A percentile compares a stretch with the other conserved stretches of the same genome.
phyloP scores from a whole-genome alignment of 805 yeast species.

The Metschnikowia lachancei region DNA sequence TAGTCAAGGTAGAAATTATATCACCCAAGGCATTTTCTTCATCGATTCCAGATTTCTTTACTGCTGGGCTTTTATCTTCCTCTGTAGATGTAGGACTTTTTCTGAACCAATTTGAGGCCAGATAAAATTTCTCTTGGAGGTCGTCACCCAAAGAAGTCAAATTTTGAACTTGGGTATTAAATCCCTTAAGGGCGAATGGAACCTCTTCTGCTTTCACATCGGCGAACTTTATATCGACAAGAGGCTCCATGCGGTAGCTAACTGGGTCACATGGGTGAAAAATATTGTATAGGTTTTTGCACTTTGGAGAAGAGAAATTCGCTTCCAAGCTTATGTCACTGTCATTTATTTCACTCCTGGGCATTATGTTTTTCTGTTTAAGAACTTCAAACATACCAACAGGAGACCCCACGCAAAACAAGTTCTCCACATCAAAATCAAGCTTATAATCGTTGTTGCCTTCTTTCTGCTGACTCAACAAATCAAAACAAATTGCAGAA shows the following conservation, averaged over 20 bases:
- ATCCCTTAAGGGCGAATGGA: constrained; percentile 51
- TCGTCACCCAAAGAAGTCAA: constrained; percentile 40
- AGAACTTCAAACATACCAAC: constrained; percentile 81
- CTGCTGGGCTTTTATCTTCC: constrained; percentile 13
- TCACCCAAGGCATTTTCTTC: constrained; percentile 43
- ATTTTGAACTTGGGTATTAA: constrained; percentile 50
- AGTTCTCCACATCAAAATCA: constrained; percentile 68
- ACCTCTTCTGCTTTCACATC: constrained; percentile 53
- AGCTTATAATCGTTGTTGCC: constrained; percentile 36
- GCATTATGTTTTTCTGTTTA: constrained; percentile 56
- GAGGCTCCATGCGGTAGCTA: constrained; percentile 85
- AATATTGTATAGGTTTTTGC: constrained; percentile 70
- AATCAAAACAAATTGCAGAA: constrained; percentile 77
- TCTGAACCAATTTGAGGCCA: constrained; percentile 38
- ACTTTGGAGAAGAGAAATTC: constrained; percentile 48
- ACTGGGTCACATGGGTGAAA: constrained; percentile 93
- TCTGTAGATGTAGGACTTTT: constrained; percentile 8
- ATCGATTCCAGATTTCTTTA: constrained; percentile 10
- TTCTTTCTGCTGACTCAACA: constrained; percentile 50
- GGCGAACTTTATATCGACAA: constrained; percentile 52
- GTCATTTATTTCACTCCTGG: constrained; percentile 30
- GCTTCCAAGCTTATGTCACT: constrained; percentile 11
- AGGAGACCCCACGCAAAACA: constrained; percentile 87
- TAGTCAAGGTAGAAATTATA: constrained; percentile 30
- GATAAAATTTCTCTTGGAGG: constrained; percentile 31